Base-by-base conservation (phyloP, 805 yeast species). In the Lipomyces lipofer region DNA sequence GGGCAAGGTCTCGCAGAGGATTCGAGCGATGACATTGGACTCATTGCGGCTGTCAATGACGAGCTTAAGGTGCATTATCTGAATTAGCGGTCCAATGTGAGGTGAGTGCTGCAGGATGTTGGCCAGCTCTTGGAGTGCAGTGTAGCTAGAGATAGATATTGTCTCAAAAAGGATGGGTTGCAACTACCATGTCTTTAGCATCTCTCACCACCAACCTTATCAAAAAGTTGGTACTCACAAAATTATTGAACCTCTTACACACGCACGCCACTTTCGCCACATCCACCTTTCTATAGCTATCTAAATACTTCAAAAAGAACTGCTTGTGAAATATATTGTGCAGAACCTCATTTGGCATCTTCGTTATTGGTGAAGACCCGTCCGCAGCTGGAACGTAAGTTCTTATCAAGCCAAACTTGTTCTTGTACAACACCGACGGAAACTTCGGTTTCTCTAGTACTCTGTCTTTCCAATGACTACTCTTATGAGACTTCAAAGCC, bases 311-410 rank as follows among this genome's bases (percentile, higher is more conserved):
- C 32, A 47, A 36, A 28, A 45, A 47, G 39, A 55, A 49, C 39
- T 44, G 19, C 29, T 55, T 44, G 25, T 43, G 27, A 33, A 56
- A 48, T 15, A 56, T 28, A 13, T 12, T 44, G 17, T 47, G 39
- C 21, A 56, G n/a, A n/a, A 56, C 29, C 47, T 56, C 60, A 5
- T 30, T 25, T 10, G 60, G 60, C 27, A 56, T 36, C 21, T 40
- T 43, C 29, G 38, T 15, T 15, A 56, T 53, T 4, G 30, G 44
- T 3, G 51, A 56, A 4, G 32, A 19, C 7, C 60, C 60, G 30
- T 56, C 48, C 6, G 44, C 40, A n/a, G 53, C 48, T 7, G 60
- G 59, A 8, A 56, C 44, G 22, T 44, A 24, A 17, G 59, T n/a
- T 27, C 60, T 28, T 10, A 56, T 43, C 7, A 43, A 33, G 3